Evolutionary conservation across 805 yeast species (phyloP).

Genomic region (Alloascoidea hylecoeti): DNA sequence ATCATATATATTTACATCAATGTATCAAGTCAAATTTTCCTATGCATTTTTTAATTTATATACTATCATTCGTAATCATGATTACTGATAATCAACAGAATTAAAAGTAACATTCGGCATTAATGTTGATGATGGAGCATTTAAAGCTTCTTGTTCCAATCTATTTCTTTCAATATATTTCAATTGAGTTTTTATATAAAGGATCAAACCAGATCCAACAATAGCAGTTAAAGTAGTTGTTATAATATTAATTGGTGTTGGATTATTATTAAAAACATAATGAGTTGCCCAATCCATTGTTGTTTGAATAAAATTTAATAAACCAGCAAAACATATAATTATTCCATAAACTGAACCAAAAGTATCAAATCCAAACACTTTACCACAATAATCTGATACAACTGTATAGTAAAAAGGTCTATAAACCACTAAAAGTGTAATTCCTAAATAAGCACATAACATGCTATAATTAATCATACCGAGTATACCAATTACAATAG

Average conservation of each 20-base stretch:
- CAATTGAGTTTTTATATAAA: slow-evolving; percentile 20
- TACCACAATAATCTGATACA: slow-evolving; percentile 82
- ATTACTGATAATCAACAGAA: no score
- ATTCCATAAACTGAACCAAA: slow-evolving; percentile 89
- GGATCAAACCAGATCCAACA: slow-evolving; percentile 30
- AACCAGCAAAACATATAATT: slow-evolving; percentile 68
- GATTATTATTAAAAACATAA: slow-evolving; percentile 52
- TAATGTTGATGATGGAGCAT: slow-evolving; percentile 27
- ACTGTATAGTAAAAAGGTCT: slow-evolving; percentile 91
- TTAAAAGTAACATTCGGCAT: slow-evolving; percentile 18
- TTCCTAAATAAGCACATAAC: slow-evolving; percentile 48
- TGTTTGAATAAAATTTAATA: slow-evolving; percentile 64
- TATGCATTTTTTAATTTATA: no score
- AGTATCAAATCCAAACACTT: slow-evolving; percentile 84
- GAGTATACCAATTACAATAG: slow-evolving; percentile 52
- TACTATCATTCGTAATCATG: no score
- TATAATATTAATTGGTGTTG: slow-evolving; percentile 57
- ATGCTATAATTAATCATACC: slow-evolving; percentile 41
- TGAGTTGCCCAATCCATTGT: slow-evolving; percentile 61
- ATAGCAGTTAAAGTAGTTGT: slow-evolving; percentile 41
- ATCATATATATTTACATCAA: no score
- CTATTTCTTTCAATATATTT: slow-evolving; percentile 30
- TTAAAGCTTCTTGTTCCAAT: slow-evolving; percentile 51
- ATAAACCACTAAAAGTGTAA: slow-evolving; percentile 59
- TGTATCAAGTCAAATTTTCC: no score